phyloP scores from a whole-genome alignment of 2,329 filamentous ascomycete species.

The Claviceps capensis region DNA sequence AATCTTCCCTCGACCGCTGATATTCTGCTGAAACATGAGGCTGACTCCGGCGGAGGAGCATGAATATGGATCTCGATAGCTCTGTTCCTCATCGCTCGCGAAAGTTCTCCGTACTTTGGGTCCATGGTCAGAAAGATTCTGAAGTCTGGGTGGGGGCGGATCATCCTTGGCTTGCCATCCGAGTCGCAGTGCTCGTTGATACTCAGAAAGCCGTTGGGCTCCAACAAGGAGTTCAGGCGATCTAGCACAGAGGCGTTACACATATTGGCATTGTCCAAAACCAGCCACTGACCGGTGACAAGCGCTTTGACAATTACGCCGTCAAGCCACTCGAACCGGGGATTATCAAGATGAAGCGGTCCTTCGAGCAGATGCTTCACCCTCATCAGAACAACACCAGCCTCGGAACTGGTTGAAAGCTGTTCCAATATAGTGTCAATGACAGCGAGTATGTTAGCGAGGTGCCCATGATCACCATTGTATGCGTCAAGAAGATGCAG shows the following conservation, averaged over 20 bases:
- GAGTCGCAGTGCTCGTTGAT: slow-evolving; percentile 86
- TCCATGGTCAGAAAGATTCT: slow-evolving; percentile 91
- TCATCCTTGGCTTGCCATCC: slow-evolving; percentile 65
- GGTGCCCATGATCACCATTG: slow-evolving; percentile 23
- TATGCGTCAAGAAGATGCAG: slow-evolving; percentile 34
- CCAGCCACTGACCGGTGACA: slow-evolving; percentile 76
- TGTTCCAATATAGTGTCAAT: slow-evolving; percentile 27
- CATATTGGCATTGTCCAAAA: slow-evolving; percentile 93
- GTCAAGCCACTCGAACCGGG: slow-evolving; percentile 92
- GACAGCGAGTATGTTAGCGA: slow-evolving; percentile 23
- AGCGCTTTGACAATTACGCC: slow-evolving; percentile 82
- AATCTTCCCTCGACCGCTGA: slow-evolving; percentile 35
- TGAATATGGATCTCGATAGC: slow-evolving; percentile 78
- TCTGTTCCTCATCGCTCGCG: slow-evolving; percentile 90
- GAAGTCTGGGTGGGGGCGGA: slow-evolving; percentile 75
- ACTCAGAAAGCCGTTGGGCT: slow-evolving; percentile 74
- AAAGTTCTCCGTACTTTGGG: slow-evolving; percentile 81
- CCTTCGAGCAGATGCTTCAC: slow-evolving; percentile 36
- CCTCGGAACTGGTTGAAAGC: slow-evolving; percentile 29
- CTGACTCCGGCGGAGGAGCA: slow-evolving; percentile 20
- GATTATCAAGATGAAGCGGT: slow-evolving; percentile 49
- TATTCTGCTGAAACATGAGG: slow-evolving; percentile 25
- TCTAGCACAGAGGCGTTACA: slow-evolving; percentile 93
- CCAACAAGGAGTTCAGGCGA: slow-evolving; percentile 83
- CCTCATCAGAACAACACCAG: slow-evolving; percentile 33